A percentile compares a stretch with the other conserved stretches of the same genome.
Conservation (phyloP, 2,329 filamentous ascomycete species). For the Aspergillus intermedius region DNA sequence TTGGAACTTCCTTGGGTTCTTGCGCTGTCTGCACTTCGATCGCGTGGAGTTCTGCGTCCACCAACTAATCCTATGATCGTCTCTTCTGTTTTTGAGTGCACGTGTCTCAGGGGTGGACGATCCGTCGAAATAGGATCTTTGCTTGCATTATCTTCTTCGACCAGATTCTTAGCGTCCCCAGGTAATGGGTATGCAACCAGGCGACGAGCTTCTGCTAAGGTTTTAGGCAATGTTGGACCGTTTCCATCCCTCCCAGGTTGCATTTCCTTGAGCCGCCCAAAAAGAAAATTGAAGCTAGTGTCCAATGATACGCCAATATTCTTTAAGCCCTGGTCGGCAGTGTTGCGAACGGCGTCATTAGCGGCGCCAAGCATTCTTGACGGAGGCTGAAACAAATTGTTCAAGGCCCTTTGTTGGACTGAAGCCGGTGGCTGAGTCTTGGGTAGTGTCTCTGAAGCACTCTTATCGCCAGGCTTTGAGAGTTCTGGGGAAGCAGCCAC, state of each 20-base stretch:
- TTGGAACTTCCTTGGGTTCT: conserved; percentile 33
- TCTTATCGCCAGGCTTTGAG: conserved; percentile 22
- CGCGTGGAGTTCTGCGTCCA: conserved; percentile 57
- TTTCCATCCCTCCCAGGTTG: conserved; percentile 35
- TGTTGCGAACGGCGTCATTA: conserved; percentile 76
- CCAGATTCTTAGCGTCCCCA: conserved; percentile 45
- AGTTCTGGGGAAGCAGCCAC: conserved; percentile 25
- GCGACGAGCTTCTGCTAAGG: conserved; percentile 84
- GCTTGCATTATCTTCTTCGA: conserved; percentile 48
- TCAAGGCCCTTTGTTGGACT: conserved; percentile 67
- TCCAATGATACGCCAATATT: conserved; percentile 85
- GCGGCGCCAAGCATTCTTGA: conserved; percentile 74
- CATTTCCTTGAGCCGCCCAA: conserved; percentile 74
- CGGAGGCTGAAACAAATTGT: conserved; percentile 78
- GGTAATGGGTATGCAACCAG: conserved; percentile 58
- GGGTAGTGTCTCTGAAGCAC: conserved; percentile 28
- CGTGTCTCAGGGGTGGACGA: conserved; percentile 26
- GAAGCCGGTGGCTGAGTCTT: conserved; percentile 25
- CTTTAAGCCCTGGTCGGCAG: conserved; percentile 86
- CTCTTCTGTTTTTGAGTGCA: conserved; percentile 50
- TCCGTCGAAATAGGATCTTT: conserved; percentile 34
- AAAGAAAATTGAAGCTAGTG: conserved; percentile 86
- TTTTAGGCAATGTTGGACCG: conserved; percentile 64
- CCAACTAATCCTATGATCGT: conserved; percentile 65
- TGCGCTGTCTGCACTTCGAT: conserved; percentile 68